Evolutionary conservation across 1,139 yeast genomes (phyloP).

Genomic region (Hansenula sp.): DNA sequence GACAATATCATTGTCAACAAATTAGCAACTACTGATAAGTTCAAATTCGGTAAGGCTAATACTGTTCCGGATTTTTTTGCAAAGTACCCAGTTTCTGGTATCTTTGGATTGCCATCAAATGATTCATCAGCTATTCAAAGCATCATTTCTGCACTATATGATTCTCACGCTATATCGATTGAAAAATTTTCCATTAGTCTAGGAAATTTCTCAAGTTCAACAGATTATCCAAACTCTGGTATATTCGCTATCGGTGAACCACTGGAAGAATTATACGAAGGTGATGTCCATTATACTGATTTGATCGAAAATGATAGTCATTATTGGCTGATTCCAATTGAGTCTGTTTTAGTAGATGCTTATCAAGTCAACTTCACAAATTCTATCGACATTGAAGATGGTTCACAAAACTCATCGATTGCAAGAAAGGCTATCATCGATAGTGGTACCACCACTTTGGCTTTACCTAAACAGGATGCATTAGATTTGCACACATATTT

Average conservation of each 20-base stretch:
- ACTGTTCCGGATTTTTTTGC: conserved; percentile 51
- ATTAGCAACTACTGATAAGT: conserved; percentile 33
- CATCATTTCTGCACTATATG: conserved; percentile 35
- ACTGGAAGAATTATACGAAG: conserved; percentile 36
- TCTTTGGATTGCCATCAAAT: conserved; percentile 51
- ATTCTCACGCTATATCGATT: conserved; percentile 31
- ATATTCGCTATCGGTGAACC: conserved; percentile 42
- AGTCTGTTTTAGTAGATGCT: conserved; percentile 33
- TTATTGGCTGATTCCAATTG: conserved; percentile 53
- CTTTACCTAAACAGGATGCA: conserved; percentile 57
- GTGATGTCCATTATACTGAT: conserved; percentile 39
- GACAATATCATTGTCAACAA: conserved; percentile 41
- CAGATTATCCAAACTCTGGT: conserved; percentile 32
- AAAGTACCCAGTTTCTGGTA: conserved; percentile 54
- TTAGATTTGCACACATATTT: conserved; percentile 49
- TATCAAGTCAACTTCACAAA: conserved; percentile 29
- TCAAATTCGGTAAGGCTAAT: conserved; percentile 51
- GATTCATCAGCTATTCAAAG: conserved; percentile 33
- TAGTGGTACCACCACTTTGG: conserved; percentile 64
- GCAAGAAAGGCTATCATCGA: conserved; percentile 51
- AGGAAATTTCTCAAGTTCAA: conserved; percentile 30
- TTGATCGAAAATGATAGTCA: conserved; percentile 35
- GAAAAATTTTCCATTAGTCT: conserved; percentile 40
- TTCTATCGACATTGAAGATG: conserved; percentile 16
- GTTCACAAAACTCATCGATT: conserved; percentile 14